Base-by-base conservation (phyloP, 1,284 basidiomycete species). In the Schizopora paradoxa region DNA sequence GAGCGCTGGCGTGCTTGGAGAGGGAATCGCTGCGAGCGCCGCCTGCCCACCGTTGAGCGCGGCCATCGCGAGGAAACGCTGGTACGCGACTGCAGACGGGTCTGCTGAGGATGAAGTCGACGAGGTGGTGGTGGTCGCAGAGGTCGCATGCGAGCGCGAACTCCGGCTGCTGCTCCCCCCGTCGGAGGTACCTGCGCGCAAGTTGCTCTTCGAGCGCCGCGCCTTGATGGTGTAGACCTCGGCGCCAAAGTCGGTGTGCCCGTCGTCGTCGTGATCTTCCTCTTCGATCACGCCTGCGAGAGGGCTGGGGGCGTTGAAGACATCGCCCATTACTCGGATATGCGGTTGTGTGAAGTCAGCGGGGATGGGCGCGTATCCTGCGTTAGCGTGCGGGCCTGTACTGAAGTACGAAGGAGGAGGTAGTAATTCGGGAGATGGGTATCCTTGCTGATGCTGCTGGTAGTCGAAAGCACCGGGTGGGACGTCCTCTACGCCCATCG, bases 231-330 rank as follows among this genome's bases (percentile, higher is more conserved):
- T 57, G 56, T 84, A 83, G 2, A 72, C 51, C 32, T 67, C 71
- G 0, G 73, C 82, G 36, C 74, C 82, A 16, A 85, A 68, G 59
- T 85, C 82, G 0, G 76, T 77, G 32, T 67, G 70, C 6, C 73
- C 77, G 1, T 62, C 72, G 1, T 72, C 73, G 0, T 51, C 55
- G 1, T 63, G 65, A 1, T 70, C 73, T 3, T 48, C 49, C 6
- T 57, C 61, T 16, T 67, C 67, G 25, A 64, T 51, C 22, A n/a
- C 33, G 4, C 33, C 14, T 16, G 23, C 37, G n/a, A 25, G 38
- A 19, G 33, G 23, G 31, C 22, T 46, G 14, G 48, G 44, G 8
- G 31, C 27, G 58, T 54, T 22, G 52, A 52, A 2, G 57, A 51
- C 7, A 43, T 49, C 2, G 50, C 53, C 25, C 42, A 45, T 11